Evolutionary conservation across 495 filamentous ascomycete species (phyloP).

Genomic region (Penicillium daleae): DNA sequence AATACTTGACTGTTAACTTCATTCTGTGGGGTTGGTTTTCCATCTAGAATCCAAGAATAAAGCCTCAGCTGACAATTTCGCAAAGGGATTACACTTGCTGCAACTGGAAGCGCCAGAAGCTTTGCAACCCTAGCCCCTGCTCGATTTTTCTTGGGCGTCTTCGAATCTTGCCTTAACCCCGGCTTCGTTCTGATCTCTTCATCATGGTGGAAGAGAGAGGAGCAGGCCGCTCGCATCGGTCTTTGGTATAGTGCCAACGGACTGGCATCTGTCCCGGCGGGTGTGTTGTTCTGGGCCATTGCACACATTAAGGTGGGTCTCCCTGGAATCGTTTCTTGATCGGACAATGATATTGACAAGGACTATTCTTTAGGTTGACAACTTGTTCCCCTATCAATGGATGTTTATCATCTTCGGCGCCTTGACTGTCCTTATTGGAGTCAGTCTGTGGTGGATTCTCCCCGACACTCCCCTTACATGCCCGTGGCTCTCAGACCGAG

Average conservation of each 20-base stretch:
- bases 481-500: not conserved
- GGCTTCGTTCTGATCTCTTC: slow-evolving; percentile 11
- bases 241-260: slow-evolving; percentile 20
- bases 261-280: not conserved
- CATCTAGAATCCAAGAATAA: not conserved
- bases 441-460: not conserved
- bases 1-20: not conserved
- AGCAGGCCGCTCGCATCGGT: slow-evolving; percentile 13
- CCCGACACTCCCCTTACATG: not conserved
- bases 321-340: not conserved
- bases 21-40: not conserved
- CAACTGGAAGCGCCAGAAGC: not conserved
- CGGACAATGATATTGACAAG: not conserved
- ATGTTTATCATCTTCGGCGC: not conserved
- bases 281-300: not conserved
- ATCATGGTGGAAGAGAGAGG: slow-evolving; percentile 13
- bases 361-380: not conserved
- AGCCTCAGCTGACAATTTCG: not conserved
- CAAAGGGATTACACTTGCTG: not conserved
- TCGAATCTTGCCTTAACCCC: slow-evolving; percentile 4
- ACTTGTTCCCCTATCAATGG: not conserved
- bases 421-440: not conserved
- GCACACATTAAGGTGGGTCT: not conserved
- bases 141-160: slow-evolving; percentile 6
- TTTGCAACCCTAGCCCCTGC: not conserved